Evolutionary conservation across 257 asterid genomes (phyloP), one percentile per base, ranked within the genome.

Genomic region (Plantago elongata): DNA sequence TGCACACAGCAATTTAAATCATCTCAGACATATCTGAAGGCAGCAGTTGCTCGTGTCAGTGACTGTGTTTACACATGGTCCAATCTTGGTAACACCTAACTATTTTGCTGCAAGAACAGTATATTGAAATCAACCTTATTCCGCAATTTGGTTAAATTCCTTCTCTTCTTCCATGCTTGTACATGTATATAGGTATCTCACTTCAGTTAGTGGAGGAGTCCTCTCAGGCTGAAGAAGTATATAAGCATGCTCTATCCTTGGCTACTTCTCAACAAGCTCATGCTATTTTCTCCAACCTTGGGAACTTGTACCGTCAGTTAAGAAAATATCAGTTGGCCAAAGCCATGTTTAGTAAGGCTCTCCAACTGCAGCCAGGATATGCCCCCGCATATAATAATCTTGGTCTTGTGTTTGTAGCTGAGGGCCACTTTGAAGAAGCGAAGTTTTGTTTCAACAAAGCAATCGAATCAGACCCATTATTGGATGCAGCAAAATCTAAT

Each of bases 321-420:
- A 79, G 72, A 60, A 79, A 85, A 73, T 85, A 75, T 16, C 84
- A 83, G 59, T 60, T 62, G 6, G 93, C 99, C 11, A 93, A 89
- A 77, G 95, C 99, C 54, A 87, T 93, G 99, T 77, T 84, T 58
- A 79, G 89, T 17, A 92, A 87, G 83, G 85, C 99, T 62, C 95
- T 92, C 50, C 87, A 89, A 55, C 79, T 89, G 81, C 83, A 76
- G 64, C 99, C 99, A n/a, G 97, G 99, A 38, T 93, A 93, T 66
- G 97, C 99, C 40, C 96, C 99, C 1, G 96, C 96, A 13, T 93
- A 89, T 61, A 93, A 93, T 80, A 93, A 93, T 78, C 90, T 93
- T 7, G 99, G 99, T 61, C 99, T 93, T 5, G 95, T 89, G 42
- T 89, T 83, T 66, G 91, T 93, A 55, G 96, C 94, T 9, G 97